Evolutionary conservation across 139 green algal genomes (phyloP), one percentile per base, ranked within the genome.

Genomic region (Zygnema circumcarinatum): DNA sequence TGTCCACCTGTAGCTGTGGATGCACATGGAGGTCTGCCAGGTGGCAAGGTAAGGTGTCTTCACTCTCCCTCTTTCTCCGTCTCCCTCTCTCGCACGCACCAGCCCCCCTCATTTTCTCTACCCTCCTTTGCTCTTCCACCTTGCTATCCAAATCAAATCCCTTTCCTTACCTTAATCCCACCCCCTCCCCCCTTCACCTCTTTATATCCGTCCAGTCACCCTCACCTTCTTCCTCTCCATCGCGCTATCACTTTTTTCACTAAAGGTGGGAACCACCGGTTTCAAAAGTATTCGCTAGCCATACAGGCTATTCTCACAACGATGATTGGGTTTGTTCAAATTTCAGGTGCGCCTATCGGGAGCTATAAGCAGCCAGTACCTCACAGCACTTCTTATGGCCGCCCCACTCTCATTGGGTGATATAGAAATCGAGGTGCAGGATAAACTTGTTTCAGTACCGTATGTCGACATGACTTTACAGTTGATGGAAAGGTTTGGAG

Each of bases 381-480:
- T 99, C 38, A 99, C 97, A 3, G 96, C 97, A 0, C 91, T 99
- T 62, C 94, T 99, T 25, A 98, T 99, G 97, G 95, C 97, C 0
- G 94, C 96, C 1, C 97, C 97, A 0, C 93, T 99, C 35, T 91
- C 94, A n/a, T 85, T 79, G 3, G 92, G 93, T 33, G 92, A 95
- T 76, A 96, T 98, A 76, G 88, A 94, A 29, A 89, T 91, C 72
- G 81, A 91, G 81, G 98, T 99, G 86, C 93, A 82, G n/a, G 96
- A 99, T 88, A 94, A 98, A 92, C 94, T 99, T 11, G 92, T 99
- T 1, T 95, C 88, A 29, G 92, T 98, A 94, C 97, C 97, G 0
- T 99, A 99, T 87, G 95, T 99, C 42, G 95, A 98, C 88, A 99
- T 99, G 97, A 99, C 97, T 0, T 90, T 99, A 38, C 95, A 96